phyloP scores from a whole-genome alignment of 2,329 filamentous ascomycete species.

The Epichloe coenophiala region DNA sequence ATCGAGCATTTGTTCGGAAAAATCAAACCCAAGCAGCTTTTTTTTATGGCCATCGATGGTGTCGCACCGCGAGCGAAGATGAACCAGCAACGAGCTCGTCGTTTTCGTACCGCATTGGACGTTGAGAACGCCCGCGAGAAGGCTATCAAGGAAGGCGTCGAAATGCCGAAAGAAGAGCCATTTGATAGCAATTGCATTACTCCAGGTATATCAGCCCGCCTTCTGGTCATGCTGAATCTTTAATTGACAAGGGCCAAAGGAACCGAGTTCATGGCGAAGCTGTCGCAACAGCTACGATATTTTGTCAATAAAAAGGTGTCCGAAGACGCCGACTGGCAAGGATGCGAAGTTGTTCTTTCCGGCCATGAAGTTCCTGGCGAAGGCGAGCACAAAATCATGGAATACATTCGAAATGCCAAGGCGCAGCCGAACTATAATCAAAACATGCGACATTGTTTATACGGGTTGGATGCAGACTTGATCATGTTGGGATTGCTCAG shows the following conservation, averaged over 20 bases:
- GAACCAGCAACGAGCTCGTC: constrained; percentile 94
- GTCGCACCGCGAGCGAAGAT: constrained; percentile 97
- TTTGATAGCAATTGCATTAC: constrained; percentile 99
- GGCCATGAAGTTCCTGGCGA: constrained; percentile 97
- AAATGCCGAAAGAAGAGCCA: constrained; percentile 87
- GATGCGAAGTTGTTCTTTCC: constrained; percentile 87
- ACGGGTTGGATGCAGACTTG: constrained; percentile 90
- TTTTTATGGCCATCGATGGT: constrained; percentile 99
- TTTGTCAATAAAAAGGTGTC: constrained; percentile 98
- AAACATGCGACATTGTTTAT: constrained; percentile 91
- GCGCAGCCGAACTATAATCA: constrained; percentile 85
- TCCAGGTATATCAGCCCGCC: constrained; percentile 41
- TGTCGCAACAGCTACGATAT: constrained; percentile 89
- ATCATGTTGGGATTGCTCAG: constrained; percentile 98
- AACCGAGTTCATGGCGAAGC: constrained; percentile 94
- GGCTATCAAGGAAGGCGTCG: constrained; percentile 74
- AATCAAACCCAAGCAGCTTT: constrained; percentile 95
- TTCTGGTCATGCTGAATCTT: too few species aligned
- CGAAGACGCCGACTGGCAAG: constrained; percentile 95
- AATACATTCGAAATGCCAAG: constrained; percentile 96
- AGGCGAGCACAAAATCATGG: constrained; percentile 99
- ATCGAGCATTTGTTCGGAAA: constrained; percentile 98
- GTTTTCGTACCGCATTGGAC: constrained; percentile 89
- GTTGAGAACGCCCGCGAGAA: constrained; percentile 82
- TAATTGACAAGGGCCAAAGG: constrained; percentile 24